phyloP scores from a whole-genome alignment of 768 basidiomycete species.

The Trametes elegans region DNA sequence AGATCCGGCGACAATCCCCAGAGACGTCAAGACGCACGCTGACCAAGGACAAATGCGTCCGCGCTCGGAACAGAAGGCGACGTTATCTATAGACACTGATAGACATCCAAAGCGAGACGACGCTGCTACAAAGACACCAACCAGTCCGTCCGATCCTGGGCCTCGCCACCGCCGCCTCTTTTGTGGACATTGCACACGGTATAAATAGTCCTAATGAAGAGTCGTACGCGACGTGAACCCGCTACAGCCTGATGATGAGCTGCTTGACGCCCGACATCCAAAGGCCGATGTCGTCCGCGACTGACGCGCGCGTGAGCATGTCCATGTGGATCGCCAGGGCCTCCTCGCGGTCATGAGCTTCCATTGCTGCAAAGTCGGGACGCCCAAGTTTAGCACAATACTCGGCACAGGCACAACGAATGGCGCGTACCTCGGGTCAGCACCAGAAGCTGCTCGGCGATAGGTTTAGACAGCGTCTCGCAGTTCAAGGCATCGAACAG shows the following conservation, averaged over 20 bases:
- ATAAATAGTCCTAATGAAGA: constrained; percentile 8
- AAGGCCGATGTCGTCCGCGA: constrained; percentile 78
- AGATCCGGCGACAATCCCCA: too few species aligned
- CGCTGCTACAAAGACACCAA: constrained; percentile 7
- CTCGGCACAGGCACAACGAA: neutral
- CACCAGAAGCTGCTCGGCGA: constrained; percentile 69
- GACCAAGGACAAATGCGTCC: neutral
- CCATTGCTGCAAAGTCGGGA: constrained; percentile 62
- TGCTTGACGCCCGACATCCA: constrained; percentile 93
- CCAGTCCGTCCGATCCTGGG: constrained; percentile 10
- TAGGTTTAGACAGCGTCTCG: constrained; percentile 68
- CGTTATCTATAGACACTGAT: constrained; percentile 7
- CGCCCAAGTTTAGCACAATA: neutral
- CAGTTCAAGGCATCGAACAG: constrained; percentile 94
- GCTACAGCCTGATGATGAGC: constrained; percentile 67
- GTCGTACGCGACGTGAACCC: neutral
- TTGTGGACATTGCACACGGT: constrained; percentile 5
- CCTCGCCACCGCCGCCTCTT: constrained; percentile 4
- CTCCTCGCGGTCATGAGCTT: constrained; percentile 68
- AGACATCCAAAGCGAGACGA: constrained; percentile 15
- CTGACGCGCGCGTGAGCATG: constrained; percentile 73
- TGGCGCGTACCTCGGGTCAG: constrained; percentile 65
- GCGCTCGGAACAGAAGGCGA: neutral
- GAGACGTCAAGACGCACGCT: too few species aligned
- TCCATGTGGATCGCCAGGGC: constrained; percentile 86